Evolutionary conservation across 2,329 filamentous ascomycete species (phyloP), one percentile per base, ranked within the genome.

Genomic region (Epichloe sibirici): DNA sequence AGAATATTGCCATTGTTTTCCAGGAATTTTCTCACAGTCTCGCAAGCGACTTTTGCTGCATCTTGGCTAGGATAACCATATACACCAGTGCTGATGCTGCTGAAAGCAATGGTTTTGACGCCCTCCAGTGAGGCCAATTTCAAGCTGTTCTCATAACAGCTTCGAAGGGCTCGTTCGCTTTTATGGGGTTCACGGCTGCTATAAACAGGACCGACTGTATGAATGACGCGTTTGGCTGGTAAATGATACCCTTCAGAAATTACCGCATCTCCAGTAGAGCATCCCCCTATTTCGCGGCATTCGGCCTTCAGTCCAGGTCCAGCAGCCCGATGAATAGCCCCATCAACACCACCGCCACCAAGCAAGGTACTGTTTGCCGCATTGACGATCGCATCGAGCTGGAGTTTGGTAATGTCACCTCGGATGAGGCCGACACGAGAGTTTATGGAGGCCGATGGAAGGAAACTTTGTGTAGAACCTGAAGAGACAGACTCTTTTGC

Each of bases 331-430:
- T 97, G 93, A 60, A 97, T 96, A 31, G 90, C 86, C 42, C 85
- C 86, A 63, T 90, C 86, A 15, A 97, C 90, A 38, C 93, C 93
- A n/a, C 90, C 89, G 51, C 93, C 93, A 51, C 90, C 90, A 0
- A 86, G 75, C 0, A 97, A 79, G 2, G 76, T 77, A 9, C 69
- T 70, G 67, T 97, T 97, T 45, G 93, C 91, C 1, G 93, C 91
- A 66, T 97, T 97, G 66, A 97, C 90, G 59, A 96, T 93, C 57
- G 86, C 85, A 63, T 90, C 88, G 45, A 90, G 77, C 35, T 76
- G 66, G 4, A 97, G 79, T 13, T 75, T 82, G 13, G 90, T 96
- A 67, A 97, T 94, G 66, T 95, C 89, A 59, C 81, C 80, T 53
- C 80, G 78, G 58, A 89, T 75, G 39, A 91, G 71, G 45, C 79